Base-by-base conservation (phyloP, 345 rosid genomes). In the Eucalyptus sp. region DNA sequence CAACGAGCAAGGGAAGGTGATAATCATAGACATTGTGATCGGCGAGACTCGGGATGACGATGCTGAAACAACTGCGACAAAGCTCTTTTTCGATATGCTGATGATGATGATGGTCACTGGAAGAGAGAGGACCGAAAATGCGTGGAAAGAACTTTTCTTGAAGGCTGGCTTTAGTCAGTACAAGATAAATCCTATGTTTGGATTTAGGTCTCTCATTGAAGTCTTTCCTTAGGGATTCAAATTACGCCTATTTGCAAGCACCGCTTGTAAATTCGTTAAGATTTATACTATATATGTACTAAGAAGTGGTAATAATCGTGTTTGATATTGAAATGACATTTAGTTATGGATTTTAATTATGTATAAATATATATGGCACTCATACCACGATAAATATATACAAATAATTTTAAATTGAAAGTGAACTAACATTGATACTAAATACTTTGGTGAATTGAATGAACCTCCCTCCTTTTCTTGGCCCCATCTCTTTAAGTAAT, bases 141-240 rank as follows among this genome's bases (percentile, higher is more conserved):
- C 90, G 46, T 91, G 90, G 94, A 71, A 90, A 86, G 60, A 50
- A 11, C 71, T 91, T 25, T 92, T 93, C 90, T 43, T 76, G 17
- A 87, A 90, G 50, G 91, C 92, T 20, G 93, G 94, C 37, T 93
- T 92, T n/a, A 86, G 56, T 49, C 91, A 60, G 87, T 89, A 90
- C 90, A 92, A 90, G 90, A 87, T 94, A 37, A 89, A 71, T 14
- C 90, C 93, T 4, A 27, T 90, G 16, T 86, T 92, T 66, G 95
- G 92, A 79, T 81, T 92, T 5, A 91, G 93, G 90, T 91, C 94
- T 49, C 90, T 92, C 11, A 93, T 93, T 84, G 94, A 93, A 90
- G 92, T 92, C 84, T 91, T 81, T 68, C 92, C 94, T 52, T 93
- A 86, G 50, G 44, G 50, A 24, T 31, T 71, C 13, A 71, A 18